A percentile compares a stretch with the other conserved stretches of the same genome.
Conservation (phyloP, 2,329 filamentous ascomycete genomes). For the Cadophora sp. region DNA sequence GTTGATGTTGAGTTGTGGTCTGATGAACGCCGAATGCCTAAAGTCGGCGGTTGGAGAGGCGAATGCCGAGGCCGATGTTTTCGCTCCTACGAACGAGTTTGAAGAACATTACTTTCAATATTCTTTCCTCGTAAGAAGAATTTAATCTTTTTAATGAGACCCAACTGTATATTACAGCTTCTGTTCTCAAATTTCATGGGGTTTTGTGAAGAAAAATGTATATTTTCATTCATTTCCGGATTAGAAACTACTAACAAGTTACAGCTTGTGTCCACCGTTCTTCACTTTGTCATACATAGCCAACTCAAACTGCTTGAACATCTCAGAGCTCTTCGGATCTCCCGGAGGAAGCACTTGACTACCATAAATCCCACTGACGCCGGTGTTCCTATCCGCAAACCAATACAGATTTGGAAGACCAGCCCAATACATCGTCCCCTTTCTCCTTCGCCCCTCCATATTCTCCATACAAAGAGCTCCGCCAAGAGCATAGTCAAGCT, state of each 20-base stretch:
- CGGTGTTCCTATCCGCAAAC: slow-evolving; percentile 67
- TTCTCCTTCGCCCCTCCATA: slow-evolving; percentile 56
- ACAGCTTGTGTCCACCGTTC: background rate
- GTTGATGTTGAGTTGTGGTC: background rate
- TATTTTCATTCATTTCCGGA: background rate
- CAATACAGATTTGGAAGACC: slow-evolving; percentile 66
- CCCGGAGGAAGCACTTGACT: slow-evolving; percentile 60
- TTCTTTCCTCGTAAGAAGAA: background rate
- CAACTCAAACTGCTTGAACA: slow-evolving; percentile 2
- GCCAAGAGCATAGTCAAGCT: background rate
- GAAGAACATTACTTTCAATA: background rate
- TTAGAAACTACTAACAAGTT: background rate
- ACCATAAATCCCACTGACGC: slow-evolving; percentile 59
- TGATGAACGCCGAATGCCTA: slow-evolving; percentile 14
- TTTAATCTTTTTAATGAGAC: background rate
- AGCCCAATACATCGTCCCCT: slow-evolving; percentile 60
- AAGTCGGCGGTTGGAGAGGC: background rate
- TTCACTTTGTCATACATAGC: background rate
- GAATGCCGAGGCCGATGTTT: slow-evolving; percentile 11
- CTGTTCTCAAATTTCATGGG: background rate
- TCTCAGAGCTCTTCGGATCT: slow-evolving; percentile 20
- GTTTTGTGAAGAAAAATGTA: background rate
- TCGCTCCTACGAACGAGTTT: too few relatives aligned
- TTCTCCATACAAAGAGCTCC: slow-evolving; percentile 46
- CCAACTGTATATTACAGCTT: background rate